Base-by-base conservation (phyloP, 306 rosid genomes). In the Alnus rubra region DNA sequence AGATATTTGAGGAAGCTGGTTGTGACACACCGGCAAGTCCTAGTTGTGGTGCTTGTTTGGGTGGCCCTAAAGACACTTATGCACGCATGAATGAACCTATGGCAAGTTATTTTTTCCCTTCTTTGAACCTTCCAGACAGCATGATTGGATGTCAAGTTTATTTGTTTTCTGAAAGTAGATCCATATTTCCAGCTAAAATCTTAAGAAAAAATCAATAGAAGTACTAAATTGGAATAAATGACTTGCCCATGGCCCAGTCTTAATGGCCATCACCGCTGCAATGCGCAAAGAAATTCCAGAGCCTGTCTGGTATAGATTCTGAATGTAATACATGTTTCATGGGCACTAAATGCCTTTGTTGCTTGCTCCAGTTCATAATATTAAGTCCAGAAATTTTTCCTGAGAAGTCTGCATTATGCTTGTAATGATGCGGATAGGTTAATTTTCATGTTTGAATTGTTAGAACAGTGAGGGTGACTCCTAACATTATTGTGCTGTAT, bases 11-110 rank as follows among this genome's bases (percentile, higher is more conserved):
- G 86, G 98, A 95, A 90, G 98, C 96, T 80, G 98, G 98, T 15
- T 95, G 99, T 56, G 98, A 95, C 87, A 85, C 98, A 13, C 98
- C 98, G 28, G 96, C 98, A 50, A 95, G 97, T 89, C 98, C 98
- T 75, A 92, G 86, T 80, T 95, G 98, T 51, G 98, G 90, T 65
- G 98, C 98, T 85, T 95, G 98, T 89, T 82, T 95, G 88, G 98
- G 98, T 78, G 98, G 98, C 77, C 98, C 98, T 2, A 88, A 82
- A 85, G 98, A 93, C 84, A 95, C 98, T 2, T 90, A 95, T 48
- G 98, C 97, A 10, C 96, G 99, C 49, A 71, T 95, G 90, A 95
- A 95, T 67, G 96, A 91, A 83, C 87, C 98, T 53, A 74, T 35
- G 95, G 97, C 82, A 85, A 88, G 89, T 86, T 50, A 51, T 77